Evolutionary conservation across 331 rosid genomes (phyloP), one percentile per base, ranked within the genome.

Genomic region (Quercus tomentella): DNA sequence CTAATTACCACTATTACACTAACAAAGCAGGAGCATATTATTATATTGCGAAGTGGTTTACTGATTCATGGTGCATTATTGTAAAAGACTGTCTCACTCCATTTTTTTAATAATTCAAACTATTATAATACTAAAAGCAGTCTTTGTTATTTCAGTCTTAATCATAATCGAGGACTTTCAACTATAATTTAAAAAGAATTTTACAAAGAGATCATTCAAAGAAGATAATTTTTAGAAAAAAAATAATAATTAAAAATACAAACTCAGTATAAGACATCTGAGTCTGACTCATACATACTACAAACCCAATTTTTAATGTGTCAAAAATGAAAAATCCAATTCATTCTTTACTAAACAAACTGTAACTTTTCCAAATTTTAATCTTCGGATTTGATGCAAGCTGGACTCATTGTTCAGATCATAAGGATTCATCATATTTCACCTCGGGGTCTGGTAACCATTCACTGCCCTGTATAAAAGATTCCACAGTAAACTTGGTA

Each of bases 401-500:
- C 51, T 6, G 1, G 1, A 75, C 20, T 45, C 23, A 26, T 57
- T 67, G 56, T 21, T 45, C 51, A 76, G 52, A 81, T 90, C 87
- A 92, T 26, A 90, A 71, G 6, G 82, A 66, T 10, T 87, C 43
- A 0, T 88, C 86, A 83, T 80, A 91, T 6, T 75, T 28, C 77
- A 89, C 89, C 3, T 28, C 16, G 26, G 94, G 16, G 25, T 56
- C 17, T 0, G 92, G 86, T 83, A 93, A 82, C 97, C 97, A 93
- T 5, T 85, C 90, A 7, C 63, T 73, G 21, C 96, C 97, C 12
- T 87, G 88, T 20, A 93, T 93, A 21, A 93, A 88, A 22, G 91
- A 70, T 21, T 55, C 75, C 28, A 93, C 89, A 0, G 89, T 81
- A 81, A 75, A 93, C 84, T 76, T 87, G 22, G 5, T 63, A 0